phyloP scores from a whole-genome alignment of 306 rosid species.

The Cercis canadensis region DNA sequence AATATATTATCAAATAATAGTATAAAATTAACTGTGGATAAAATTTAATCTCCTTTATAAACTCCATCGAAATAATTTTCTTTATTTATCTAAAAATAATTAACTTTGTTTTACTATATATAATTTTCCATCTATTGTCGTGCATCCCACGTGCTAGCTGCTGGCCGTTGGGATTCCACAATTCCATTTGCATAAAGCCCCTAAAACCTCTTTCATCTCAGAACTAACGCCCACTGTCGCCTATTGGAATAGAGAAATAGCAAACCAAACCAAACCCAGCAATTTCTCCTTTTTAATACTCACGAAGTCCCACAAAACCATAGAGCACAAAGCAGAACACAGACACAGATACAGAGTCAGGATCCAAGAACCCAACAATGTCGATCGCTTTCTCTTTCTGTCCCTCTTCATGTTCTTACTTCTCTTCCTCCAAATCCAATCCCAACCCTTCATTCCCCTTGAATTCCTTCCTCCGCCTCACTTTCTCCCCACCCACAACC shows the following conservation, averaged over 20 bases:
- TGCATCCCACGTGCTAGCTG: not conserved
- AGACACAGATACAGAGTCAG: not conserved
- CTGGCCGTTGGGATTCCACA: not conserved
- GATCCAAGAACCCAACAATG: constrained; percentile 46
- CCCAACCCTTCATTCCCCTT: constrained; percentile 39
- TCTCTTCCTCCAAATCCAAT: constrained; percentile 38
- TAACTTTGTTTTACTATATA: no score
- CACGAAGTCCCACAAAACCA: not conserved
- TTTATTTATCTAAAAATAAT: no score
- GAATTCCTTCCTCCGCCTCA: constrained; percentile 32
- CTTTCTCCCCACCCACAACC: constrained; percentile 17
- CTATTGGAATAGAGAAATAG: not conserved
- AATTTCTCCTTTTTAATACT: not conserved
- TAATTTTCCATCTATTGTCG: not conserved
- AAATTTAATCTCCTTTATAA: no score
- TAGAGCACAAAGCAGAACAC: not conserved
- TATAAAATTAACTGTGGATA: no score
- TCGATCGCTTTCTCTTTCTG: constrained; percentile 65
- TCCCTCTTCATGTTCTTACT: constrained; percentile 36
- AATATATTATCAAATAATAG: no score
- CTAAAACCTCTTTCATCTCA: constrained; percentile 9
- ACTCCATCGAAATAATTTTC: no score
- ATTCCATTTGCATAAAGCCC: not conserved
- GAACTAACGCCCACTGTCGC: constrained; percentile 32
- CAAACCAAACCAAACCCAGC: not conserved